A percentile compares a stretch with the other conserved stretches of the same genome.
Evolutionary conservation across 75 land plant genomes (phyloP).

Genomic region (Gnetum montanum): DNA sequence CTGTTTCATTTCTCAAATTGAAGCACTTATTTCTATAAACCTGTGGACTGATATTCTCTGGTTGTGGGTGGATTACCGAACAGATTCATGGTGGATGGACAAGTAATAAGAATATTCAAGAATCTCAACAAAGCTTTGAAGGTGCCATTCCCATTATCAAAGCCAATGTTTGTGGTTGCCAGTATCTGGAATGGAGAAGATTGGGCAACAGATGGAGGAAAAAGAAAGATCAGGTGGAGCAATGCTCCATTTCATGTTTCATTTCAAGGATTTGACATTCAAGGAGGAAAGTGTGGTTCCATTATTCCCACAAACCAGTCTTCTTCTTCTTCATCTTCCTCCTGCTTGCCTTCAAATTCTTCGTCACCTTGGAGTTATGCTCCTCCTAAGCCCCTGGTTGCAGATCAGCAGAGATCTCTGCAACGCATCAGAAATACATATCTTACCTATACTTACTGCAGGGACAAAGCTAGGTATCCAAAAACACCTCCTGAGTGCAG

Average conservation of each 20-base stretch:
- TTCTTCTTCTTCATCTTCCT: background rate
- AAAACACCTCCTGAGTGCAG: slow-evolving; percentile 1
- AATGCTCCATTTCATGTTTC: slow-evolving; percentile 30
- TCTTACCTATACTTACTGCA: slow-evolving; percentile 2
- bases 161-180: slow-evolving; percentile 29
- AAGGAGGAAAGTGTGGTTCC: slow-evolving; percentile 8
- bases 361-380: background rate
- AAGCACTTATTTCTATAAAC: background rate
- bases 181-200: slow-evolving; percentile 50
- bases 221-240: slow-evolving; percentile 19
- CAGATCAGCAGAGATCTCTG: background rate
- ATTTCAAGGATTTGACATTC: slow-evolving; percentile 18
- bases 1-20: too few species aligned
- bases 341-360: too few species aligned
- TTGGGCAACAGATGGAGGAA: slow-evolving; percentile 47
- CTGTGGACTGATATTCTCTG: background rate
- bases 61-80: background rate
- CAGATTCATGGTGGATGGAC: slow-evolving; percentile 30
- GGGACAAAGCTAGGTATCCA: background rate
- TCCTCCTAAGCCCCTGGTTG: background rate
- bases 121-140: background rate
- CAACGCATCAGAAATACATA: background rate
- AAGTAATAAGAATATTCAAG: slow-evolving; percentile 18
- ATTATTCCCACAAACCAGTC: background rate
- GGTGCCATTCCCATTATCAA: slow-evolving; percentile 14